Conservation (phyloP, 2,329 filamentous ascomycete species). For the Monilinia vaccinii-corymbosi region DNA sequence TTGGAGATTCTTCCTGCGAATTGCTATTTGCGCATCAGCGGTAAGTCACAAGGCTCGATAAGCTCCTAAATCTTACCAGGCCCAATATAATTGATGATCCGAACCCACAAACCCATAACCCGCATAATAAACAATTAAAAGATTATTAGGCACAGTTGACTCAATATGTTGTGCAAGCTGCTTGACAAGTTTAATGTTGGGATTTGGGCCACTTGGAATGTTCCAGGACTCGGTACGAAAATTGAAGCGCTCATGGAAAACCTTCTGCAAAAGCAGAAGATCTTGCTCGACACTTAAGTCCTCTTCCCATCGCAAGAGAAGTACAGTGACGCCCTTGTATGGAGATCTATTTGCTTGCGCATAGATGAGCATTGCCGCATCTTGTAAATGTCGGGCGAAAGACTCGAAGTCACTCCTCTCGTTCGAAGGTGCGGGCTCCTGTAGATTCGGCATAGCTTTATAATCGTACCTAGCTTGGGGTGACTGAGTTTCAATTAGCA, state of each 20-base stretch:
- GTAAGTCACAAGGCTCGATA: constrained; percentile 20
- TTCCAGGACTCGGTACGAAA: constrained; percentile 52
- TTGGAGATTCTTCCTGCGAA: constrained; percentile 46
- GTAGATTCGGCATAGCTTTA: constrained; percentile 23
- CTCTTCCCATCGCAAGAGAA: constrained; percentile 55
- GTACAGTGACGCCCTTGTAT: constrained; percentile 50
- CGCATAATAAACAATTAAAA: constrained; percentile 57
- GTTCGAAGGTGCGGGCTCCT: constrained; percentile 26
- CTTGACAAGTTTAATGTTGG: constrained; percentile 52
- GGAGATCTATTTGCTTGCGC: constrained; percentile 49
- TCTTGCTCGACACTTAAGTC: constrained; percentile 46
- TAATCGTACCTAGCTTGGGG: constrained; percentile 27
- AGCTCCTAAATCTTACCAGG: constrained; percentile 44
- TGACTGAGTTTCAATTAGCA: constrained; percentile 19
- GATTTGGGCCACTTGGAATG: constrained; percentile 50
- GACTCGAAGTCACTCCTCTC: constrained; percentile 49
- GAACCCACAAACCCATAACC: constrained; percentile 50
- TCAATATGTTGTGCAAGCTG: constrained; percentile 53
- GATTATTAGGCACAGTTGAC: constrained; percentile 46
- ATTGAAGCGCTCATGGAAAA: constrained; percentile 51
- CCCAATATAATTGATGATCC: constrained; percentile 57
- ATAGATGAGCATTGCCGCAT: constrained; percentile 59
- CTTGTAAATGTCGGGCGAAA: constrained; percentile 58
- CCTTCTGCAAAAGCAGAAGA: constrained; percentile 44
- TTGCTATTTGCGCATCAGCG: constrained; percentile 42